A percentile compares a stretch with the other conserved stretches of the same genome.
phyloP scores from a whole-genome alignment of 225 moss, liverwort and hornwort genomes.

The Climacium dendroides region DNA sequence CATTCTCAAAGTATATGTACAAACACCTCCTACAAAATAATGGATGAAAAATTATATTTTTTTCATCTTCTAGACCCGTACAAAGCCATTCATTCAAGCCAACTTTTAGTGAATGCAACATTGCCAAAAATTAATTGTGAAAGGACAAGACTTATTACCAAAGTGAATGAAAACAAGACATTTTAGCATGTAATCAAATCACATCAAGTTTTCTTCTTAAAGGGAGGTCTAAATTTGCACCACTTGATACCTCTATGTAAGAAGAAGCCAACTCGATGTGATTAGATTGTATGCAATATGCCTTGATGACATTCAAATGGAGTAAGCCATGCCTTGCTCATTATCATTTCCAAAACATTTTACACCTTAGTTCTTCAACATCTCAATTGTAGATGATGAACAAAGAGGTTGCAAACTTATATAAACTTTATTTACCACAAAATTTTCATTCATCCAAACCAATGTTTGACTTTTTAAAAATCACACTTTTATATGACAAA shows the following conservation, averaged over 20 bases:
- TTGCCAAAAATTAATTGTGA: rapidly evolving
- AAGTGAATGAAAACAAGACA: neutral
- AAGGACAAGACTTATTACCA: rapidly evolving
- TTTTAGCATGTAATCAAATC: too few relatives aligned
- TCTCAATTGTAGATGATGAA: neutral
- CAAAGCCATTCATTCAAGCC: neutral
- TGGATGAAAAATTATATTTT: neutral
- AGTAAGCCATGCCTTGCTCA: neutral
- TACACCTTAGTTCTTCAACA: rapidly evolving
- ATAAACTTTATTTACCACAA: neutral
- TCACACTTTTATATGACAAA: neutral
- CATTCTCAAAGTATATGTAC: neutral
- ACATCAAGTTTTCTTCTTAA: too few relatives aligned
- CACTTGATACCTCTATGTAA: too few relatives aligned
- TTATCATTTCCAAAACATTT: neutral
- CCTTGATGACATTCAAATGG: too few relatives aligned
- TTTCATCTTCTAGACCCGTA: rapidly evolving
- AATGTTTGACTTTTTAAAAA: neutral
- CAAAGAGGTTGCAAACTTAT: neutral
- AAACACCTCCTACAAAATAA: neutral
- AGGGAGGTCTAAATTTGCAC: too few relatives aligned
- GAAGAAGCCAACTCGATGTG: too few relatives aligned
- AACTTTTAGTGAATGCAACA: rapidly evolving
- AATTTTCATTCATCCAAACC: neutral
- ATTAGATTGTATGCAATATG: too few relatives aligned